Percentiles rank a stretch among this genome's conserved stretches.
phyloP scores from a whole-genome alignment of 2,329 filamentous ascomycete species.

The Claviceps pusilla region DNA sequence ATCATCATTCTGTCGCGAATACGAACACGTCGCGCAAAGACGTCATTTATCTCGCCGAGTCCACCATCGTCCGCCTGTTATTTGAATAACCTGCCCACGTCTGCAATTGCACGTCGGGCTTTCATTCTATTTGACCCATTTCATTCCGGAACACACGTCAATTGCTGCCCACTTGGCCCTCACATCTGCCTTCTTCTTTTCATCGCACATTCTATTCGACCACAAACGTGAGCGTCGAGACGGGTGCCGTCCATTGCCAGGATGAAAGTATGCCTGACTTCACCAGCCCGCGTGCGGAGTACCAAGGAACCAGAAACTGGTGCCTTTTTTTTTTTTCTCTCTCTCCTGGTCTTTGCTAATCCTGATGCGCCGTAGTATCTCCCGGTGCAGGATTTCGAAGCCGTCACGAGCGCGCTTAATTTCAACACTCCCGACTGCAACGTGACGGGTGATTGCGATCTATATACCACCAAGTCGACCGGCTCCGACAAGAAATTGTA shows the following conservation, averaged over 20 bases:
- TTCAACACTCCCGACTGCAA: constrained; percentile 90
- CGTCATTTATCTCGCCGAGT: not conserved
- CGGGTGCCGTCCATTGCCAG: constrained; percentile 8
- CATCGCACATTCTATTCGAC: not conserved
- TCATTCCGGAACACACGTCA: not conserved
- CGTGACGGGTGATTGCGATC: constrained; percentile 82
- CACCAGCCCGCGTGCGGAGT: not conserved
- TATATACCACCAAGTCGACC: constrained; percentile 94
- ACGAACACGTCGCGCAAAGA: not conserved
- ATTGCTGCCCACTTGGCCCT: not conserved
- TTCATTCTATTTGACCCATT: not conserved
- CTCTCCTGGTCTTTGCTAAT: not conserved
- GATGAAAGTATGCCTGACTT: constrained; percentile 22
- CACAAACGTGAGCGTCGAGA: not conserved
- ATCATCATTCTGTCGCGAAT: not conserved
- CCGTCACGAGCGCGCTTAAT: constrained; percentile 82
- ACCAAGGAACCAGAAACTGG: not conserved
- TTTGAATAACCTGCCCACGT: constrained; percentile 1
- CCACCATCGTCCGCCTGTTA: not conserved
- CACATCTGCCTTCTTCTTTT: not conserved
- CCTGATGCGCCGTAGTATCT: constrained; percentile 50
- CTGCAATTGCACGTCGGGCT: not conserved
- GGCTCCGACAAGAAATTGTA: constrained; percentile 94
- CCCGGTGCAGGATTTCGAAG: constrained; percentile 78
- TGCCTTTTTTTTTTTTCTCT: no score